A percentile compares a stretch with the other conserved stretches of the same genome.
phyloP scores from a whole-genome alignment of 441 rosid species.

The Macaranga tanarius region DNA sequence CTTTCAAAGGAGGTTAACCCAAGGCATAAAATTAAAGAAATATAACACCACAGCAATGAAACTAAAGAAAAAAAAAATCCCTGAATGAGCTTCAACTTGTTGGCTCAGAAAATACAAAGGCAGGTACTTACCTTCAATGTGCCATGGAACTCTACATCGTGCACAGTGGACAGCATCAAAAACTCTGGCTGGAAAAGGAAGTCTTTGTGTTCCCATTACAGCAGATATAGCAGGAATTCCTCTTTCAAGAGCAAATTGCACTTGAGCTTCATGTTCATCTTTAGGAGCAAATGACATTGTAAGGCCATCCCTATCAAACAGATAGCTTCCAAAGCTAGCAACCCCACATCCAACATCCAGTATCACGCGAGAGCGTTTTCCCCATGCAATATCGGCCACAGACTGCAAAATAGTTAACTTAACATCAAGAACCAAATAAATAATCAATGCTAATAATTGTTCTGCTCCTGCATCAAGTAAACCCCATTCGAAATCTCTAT shows the following conservation, averaged over 20 bases:
- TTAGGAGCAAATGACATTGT: constrained; percentile 97
- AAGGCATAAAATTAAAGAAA: neutral
- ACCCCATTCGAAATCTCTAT: neutral
- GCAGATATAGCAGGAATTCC: constrained; percentile 97
- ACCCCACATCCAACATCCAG: constrained; percentile 99
- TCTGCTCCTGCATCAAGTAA: neutral
- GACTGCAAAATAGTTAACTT: constrained; percentile 49
- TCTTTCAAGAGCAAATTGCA: constrained; percentile 93
- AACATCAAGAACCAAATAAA: constrained; percentile 7
- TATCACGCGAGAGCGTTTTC: constrained; percentile 72
- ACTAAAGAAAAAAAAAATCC: constrained; percentile 5
- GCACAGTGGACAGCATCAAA: constrained; percentile 95
- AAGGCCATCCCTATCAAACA: constrained; percentile 78
- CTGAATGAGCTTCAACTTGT: constrained; percentile 7
- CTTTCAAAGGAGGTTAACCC: neutral
- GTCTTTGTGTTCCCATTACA: constrained; percentile 92
- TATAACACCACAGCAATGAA: neutral
- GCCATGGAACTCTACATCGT: constrained; percentile 99
- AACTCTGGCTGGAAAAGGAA: constrained; percentile 88
- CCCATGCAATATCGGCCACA: constrained; percentile 85
- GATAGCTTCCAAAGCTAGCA: constrained; percentile 94
- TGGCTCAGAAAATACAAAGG: neutral
- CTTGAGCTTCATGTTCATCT: constrained; percentile 99
- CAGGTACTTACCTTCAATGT: constrained; percentile 74
- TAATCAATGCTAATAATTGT: neutral